Evolutionary conservation across 306 rosid genomes (phyloP).

Genomic region (Glycine soja): DNA sequence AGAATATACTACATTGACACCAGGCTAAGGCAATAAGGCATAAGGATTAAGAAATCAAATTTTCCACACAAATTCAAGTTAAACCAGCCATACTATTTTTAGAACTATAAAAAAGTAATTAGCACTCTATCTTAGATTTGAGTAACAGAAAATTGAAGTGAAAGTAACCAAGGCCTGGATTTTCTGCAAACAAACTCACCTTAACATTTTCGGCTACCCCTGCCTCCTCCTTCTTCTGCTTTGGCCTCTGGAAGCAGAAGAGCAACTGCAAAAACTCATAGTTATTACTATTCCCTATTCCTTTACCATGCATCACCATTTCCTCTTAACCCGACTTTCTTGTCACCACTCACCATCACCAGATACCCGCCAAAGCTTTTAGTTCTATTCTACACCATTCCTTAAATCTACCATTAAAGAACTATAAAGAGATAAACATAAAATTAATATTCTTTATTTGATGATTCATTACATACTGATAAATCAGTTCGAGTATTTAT

Average conservation of each 20-base stretch:
- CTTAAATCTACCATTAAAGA: too few relatives aligned
- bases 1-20: not conserved
- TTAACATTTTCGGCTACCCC: too few relatives aligned
- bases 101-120: slow-evolving; percentile 2
- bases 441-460: too few relatives aligned
- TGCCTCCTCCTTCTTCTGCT: slow-evolving; percentile 44
- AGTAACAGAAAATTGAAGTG: slow-evolving; percentile 11
- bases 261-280: slow-evolving; percentile 40
- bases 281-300: too few relatives aligned
- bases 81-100: not conserved
- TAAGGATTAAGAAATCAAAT: slow-evolving; percentile 12
- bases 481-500: too few relatives aligned
- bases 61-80: slow-evolving; percentile 17
- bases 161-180: slow-evolving; percentile 71
- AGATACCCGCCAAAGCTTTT: too few relatives aligned
- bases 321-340: slow-evolving; percentile 47
- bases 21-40: not conserved
- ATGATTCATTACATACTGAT: too few relatives aligned
- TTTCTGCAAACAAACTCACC: slow-evolving; percentile 44
- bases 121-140: not conserved
- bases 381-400: too few relatives aligned
- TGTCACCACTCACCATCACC: slow-evolving; percentile 34
- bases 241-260: too few relatives aligned
- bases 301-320: too few relatives aligned
- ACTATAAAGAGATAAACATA: too few relatives aligned